Base-by-base conservation (phyloP, 2,329 filamentous ascomycete species). In the Xylariaceae sp. region DNA sequence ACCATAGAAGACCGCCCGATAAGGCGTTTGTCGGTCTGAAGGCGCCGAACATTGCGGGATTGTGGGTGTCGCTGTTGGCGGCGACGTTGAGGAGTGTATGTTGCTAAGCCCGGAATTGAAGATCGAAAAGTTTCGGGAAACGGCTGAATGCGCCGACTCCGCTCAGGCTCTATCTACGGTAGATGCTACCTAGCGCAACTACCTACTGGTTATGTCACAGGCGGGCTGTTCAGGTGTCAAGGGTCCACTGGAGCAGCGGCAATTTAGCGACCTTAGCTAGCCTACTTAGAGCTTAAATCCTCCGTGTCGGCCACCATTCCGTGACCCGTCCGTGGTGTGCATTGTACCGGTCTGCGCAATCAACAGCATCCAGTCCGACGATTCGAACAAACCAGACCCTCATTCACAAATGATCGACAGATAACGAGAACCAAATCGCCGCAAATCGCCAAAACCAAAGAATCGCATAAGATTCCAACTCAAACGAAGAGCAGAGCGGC, bases 1-100 rank as follows among this genome's bases (percentile, higher is more conserved):
- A 90, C 87, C 91, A 96, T 64, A 96, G 79, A 52, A 96, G 85
- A 73, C 91, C 91, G 60, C 88, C 82, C 53, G 84, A 86, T 29
- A 95, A 78, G 56, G 88, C 77, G 61, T 84, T 87, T 44, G 89
- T 91, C 64, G 87, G 79, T 75, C 87, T 88, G 76, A 95, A 90
- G 63, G 87, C 79, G 68, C 88, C 87, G 72, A 91, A 92, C 91
- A 96, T 95, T 60, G 64, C 80, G 49, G 68, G 48, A 52, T 58
- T 6, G 58, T 47, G 46, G 41, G 30, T 47, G 50, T 50, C 51
- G 47, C 48, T 54, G 52, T 50, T 52, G 47, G 47, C 54, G 52
- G 52, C 34, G 47, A 19, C 29, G 31, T 43, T 30, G 46, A 47
- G 45, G 39, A 37, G 37, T 26, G n/a, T 50, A 50, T 43, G 6